These are phyloP conservation scores for Apium graveolens DNA, from an alignment of 129 eudicot genomes.

Conservation along the genomic window DNA sequence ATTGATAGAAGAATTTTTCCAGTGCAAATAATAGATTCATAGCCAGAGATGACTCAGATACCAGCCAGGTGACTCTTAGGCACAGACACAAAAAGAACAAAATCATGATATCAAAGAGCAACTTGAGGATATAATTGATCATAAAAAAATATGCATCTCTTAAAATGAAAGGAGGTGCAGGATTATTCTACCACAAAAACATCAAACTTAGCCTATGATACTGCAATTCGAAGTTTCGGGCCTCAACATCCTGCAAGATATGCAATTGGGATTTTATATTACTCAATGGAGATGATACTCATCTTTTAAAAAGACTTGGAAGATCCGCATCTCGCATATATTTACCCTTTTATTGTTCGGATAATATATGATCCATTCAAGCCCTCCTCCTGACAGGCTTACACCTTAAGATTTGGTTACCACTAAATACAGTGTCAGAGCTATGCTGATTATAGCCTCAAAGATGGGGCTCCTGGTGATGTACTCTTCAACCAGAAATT, in stretches of 20 bases:
- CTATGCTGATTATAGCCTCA: too few relatives aligned
- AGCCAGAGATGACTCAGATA: not conserved
- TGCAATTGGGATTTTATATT: not conserved
- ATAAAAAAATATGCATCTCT: conserved; percentile 3
- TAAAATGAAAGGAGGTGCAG: not conserved
- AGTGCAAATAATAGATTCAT: not conserved
- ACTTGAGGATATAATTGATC: not conserved
- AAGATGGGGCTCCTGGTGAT: too few relatives aligned
- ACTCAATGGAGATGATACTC: not conserved
- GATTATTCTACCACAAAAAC: not conserved
- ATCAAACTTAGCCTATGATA: not conserved
- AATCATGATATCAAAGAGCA: not conserved
- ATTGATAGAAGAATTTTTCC: not conserved
- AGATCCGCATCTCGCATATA: not conserved
- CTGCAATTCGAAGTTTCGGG: not conserved
- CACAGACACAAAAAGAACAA: not conserved
- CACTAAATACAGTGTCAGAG: too few relatives aligned
- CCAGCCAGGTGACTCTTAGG: not conserved
- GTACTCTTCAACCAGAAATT: too few relatives aligned
- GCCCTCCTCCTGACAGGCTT: too few relatives aligned
- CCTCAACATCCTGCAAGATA: not conserved
- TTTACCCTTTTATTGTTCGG: too few relatives aligned
- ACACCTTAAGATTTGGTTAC: too few relatives aligned
- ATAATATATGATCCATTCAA: too few relatives aligned
- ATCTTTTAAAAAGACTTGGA: not conserved